Percentiles rank a stretch among this genome's conserved stretches.
phyloP scores from a whole-genome alignment of 1,284 basidiomycete genomes.

The Grifola frondosa region DNA sequence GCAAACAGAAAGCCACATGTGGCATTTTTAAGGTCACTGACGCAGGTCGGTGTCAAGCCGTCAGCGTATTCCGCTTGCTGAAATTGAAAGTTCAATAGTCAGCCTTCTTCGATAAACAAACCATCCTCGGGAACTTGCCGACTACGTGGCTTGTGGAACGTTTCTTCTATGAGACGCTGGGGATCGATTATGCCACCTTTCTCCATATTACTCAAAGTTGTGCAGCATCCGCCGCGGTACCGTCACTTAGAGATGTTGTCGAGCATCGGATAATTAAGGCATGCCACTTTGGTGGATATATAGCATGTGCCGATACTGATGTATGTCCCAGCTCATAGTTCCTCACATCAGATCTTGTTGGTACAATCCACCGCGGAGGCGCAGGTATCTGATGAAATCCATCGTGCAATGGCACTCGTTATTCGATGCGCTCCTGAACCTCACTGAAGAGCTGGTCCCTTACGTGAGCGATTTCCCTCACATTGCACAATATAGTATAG shows the following conservation, averaged over 20 bases:
- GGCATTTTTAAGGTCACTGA: constrained; percentile 61
- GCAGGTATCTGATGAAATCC: constrained; percentile 62
- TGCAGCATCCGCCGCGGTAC: constrained; percentile 35
- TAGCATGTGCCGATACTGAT: background rate
- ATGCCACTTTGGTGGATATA: constrained; percentile 9
- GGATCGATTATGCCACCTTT: constrained; percentile 49
- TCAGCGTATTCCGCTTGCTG: background rate
- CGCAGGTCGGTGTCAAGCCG: constrained; percentile 45
- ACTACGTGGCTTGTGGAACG: constrained; percentile 58
- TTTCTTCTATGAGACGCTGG: constrained; percentile 67
- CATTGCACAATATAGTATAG: background rate
- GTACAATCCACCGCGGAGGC: constrained; percentile 66
- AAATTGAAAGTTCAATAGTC: constrained; percentile 40
- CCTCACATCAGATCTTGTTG: constrained; percentile 59
- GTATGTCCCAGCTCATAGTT: constrained; percentile 47
- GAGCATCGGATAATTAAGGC: constrained; percentile 59
- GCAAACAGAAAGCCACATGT: constrained; percentile 39
- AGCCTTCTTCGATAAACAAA: constrained; percentile 56
- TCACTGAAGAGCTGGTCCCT: constrained; percentile 35
- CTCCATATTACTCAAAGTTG: constrained; percentile 36
- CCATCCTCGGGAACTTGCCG: constrained; percentile 51
- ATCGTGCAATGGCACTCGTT: constrained; percentile 63
- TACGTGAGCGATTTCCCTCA: constrained; percentile 17
- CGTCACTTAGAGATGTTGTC: constrained; percentile 41
- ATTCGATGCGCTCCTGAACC: constrained; percentile 45